These are phyloP conservation scores for Beta vulgaris DNA, from an alignment of 148 eudicot genomes.

Conservation along the genomic window DNA sequence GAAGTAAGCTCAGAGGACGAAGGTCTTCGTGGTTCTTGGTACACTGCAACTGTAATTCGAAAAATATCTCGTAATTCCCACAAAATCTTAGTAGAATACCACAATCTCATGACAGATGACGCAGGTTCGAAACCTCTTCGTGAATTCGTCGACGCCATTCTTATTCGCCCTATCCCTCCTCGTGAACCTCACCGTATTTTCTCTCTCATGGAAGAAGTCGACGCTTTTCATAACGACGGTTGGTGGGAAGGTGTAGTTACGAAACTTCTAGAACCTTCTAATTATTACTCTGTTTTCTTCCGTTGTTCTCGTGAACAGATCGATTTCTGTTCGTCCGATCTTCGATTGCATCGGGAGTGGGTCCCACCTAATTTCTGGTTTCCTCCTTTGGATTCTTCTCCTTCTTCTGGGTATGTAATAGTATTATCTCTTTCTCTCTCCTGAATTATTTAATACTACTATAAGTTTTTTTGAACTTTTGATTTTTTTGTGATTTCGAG, in stretches of 20 bases:
- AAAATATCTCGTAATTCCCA: conserved; percentile 3
- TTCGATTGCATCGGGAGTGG: conserved; percentile 69
- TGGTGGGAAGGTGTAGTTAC: conserved; percentile 87
- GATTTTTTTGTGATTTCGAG: too few species aligned
- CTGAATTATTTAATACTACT: neutral
- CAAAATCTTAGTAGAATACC: conserved; percentile 51
- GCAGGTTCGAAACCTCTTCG: conserved; percentile 33
- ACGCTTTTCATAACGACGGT: conserved; percentile 64
- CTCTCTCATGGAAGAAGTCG: conserved; percentile 46
- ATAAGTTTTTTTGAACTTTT: neutral
- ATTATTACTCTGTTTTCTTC: conserved; percentile 45
- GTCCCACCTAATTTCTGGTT: conserved; percentile 44
- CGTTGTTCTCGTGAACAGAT: conserved; percentile 51
- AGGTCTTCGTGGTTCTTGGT: conserved; percentile 41
- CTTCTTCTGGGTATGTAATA: conserved; percentile 18
- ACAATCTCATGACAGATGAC: conserved; percentile 38
- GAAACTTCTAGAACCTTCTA: neutral
- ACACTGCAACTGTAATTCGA: conserved; percentile 34
- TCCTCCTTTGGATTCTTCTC: conserved; percentile 30
- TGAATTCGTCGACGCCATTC: conserved; percentile 37
- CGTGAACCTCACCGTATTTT: conserved; percentile 21
- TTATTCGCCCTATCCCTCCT: conserved; percentile 61
- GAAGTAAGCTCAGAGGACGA: conserved; percentile 38
- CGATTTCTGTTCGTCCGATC: conserved; percentile 36
- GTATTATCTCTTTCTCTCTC: neutral